Conservation (phyloP, 1,284 basidiomycete species). For the Trametes versicolor region DNA sequence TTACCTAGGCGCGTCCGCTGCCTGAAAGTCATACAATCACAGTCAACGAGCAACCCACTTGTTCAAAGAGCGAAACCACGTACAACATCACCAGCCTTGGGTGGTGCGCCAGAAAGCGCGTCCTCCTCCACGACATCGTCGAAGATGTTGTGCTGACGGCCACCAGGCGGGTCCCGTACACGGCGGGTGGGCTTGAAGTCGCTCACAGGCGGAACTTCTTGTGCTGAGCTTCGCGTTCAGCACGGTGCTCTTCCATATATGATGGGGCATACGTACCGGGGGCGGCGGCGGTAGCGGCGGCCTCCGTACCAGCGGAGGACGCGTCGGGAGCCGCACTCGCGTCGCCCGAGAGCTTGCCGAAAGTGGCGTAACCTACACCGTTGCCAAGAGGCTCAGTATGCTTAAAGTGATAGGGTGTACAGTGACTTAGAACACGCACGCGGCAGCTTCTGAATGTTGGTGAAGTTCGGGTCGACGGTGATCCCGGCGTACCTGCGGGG, state of each 20-base stretch:
- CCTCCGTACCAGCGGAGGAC: constrained; percentile 17
- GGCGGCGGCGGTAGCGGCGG: constrained; percentile 7
- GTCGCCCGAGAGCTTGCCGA: constrained; percentile 54
- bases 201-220: constrained; percentile 27
- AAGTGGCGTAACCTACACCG: constrained; percentile 63
- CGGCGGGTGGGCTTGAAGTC: constrained; percentile 61
- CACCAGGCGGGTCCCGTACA: constrained; percentile 60
- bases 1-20: constrained; percentile 3
- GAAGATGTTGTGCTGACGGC: constrained; percentile 58
- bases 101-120: constrained; percentile 50
- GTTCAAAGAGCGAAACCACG: not conserved
- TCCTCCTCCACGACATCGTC: constrained; percentile 52
- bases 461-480: constrained; percentile 77
- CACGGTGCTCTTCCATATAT: too few species aligned
- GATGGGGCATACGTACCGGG: not conserved
- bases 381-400: not conserved
- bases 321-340: constrained; percentile 23
- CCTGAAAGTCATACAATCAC: not conserved
- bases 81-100: constrained; percentile 21
- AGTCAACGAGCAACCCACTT: not conserved
- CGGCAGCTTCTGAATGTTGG: constrained; percentile 75
- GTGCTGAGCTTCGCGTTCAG: not conserved
- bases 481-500: constrained; percentile 66
- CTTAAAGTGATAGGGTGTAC: not conserved
- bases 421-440: constrained; percentile 51